Evolutionary conservation across 164 flowering plant genomes (phyloP), one percentile per base, ranked within the genome.

Genomic region (Vitis rupestris): DNA sequence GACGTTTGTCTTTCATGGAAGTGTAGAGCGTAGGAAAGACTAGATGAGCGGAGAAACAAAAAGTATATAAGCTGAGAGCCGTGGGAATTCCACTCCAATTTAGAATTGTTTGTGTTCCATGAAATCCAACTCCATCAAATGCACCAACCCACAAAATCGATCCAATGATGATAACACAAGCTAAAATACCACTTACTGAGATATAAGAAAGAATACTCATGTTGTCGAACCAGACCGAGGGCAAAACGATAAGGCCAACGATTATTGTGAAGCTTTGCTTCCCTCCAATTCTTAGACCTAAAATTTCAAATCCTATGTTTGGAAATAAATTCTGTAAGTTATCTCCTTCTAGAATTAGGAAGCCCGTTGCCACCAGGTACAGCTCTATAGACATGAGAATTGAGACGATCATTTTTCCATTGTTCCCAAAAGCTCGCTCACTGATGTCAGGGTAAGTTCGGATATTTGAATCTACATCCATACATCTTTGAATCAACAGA

Each of bases 21-120:
- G 66, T 66, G 60, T 76, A 78, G 0, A 81, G 15, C 1, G 84
- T 64, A 51, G 85, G 81, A 29, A 77, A 70, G 47, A 79, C 65
- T 1, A 69, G 65, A 59, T 74, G 76, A 19, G 72, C 76, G 15
- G 72, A 52, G 48, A 68, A 74, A 31, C 76, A 74, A 53, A 74
- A 74, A 10, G 72, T 59, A n/a, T 63, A 64, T 55, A 74, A 47
- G 47, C 72, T 74, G 4, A 64, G 8, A 3, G 76, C 51, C 27
- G 72, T 74, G 1, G 76, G 76, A 14, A 74, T 16, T 17, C 72
- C 76, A 62, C 51, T 37, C 54, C 64, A 69, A 60, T 74, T 51
- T 12, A 68, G 2, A n/a, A 64, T 60, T 30, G 14, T 64, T 30
- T 72, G 72, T 16, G 64, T 64, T 37, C 58, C 69, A 59, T 74